These are phyloP conservation scores for Diatrype stigma DNA, from an alignment of 2,329 filamentous ascomycete species.

Conservation along the genomic window DNA sequence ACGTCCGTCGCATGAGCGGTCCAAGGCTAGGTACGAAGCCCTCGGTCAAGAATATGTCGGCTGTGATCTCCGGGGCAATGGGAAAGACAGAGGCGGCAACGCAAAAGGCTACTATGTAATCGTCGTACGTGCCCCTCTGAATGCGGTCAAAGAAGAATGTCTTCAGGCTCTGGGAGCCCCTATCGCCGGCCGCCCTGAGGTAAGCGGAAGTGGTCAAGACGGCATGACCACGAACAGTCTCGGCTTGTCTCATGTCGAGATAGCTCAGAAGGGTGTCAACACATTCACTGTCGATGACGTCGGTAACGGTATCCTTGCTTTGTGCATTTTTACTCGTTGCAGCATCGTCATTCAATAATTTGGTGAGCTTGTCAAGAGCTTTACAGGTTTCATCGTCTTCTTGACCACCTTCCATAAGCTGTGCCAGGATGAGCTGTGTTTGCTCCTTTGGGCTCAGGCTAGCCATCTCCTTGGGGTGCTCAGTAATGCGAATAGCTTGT, in stretches of 20 bases:
- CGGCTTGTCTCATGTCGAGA: slow-evolving; percentile 76
- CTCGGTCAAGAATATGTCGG: slow-evolving; percentile 79
- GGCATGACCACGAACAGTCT: slow-evolving; percentile 73
- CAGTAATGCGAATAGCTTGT: slow-evolving; percentile 16
- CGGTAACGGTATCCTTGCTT: slow-evolving; percentile 45
- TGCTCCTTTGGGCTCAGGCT: slow-evolving; percentile 43
- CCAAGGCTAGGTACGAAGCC: slow-evolving; percentile 78
- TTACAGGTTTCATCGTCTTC: slow-evolving; percentile 69
- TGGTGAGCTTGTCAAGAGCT: slow-evolving; percentile 55
- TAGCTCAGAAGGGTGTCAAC: slow-evolving; percentile 83
- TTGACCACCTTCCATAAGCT: slow-evolving; percentile 84
- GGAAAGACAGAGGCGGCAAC: slow-evolving; percentile 88
- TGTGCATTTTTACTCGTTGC: slow-evolving; percentile 38
- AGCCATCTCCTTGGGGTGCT: slow-evolving; percentile 22
- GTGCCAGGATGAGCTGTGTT: slow-evolving; percentile 75
- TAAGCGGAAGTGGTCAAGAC: slow-evolving; percentile 79
- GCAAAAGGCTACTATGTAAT: slow-evolving; percentile 87
- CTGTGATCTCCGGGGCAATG: slow-evolving; percentile 69
- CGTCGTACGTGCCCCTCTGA: slow-evolving; percentile 73
- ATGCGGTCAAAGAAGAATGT: slow-evolving; percentile 72
- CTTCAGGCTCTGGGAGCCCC: slow-evolving; percentile 65
- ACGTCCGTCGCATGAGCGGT: slow-evolving; percentile 71
- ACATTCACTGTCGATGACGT: slow-evolving; percentile 67
- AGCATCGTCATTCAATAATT: slow-evolving; percentile 54
- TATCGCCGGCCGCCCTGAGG: slow-evolving; percentile 70